Percentiles rank a stretch among this genome's conserved stretches.
Evolutionary conservation across 345 rosid genomes (phyloP).

Genomic region (Corchorus capsularis): DNA sequence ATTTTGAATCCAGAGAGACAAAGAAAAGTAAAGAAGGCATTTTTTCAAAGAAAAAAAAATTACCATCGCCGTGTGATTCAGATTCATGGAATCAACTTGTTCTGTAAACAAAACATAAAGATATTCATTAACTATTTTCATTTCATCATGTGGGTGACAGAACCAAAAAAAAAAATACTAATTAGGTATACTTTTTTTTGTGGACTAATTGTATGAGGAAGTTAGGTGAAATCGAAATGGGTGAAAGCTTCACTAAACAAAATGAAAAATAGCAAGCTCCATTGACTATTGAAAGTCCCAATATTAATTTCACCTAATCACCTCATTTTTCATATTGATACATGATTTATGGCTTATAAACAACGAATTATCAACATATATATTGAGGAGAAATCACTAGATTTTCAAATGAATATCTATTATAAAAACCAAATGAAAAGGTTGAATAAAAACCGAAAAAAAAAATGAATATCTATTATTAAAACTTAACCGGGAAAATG

Average conservation of each 20-base stretch:
- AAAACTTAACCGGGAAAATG: too few species aligned
- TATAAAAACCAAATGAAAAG: too few species aligned
- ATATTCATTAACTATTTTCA: too few species aligned
- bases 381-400: too few species aligned
- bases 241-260: not conserved
- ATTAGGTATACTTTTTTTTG: not conserved
- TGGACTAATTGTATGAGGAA: not conserved
- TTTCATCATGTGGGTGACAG: not conserved
- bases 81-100: constrained; percentile 1
- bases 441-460: too few species aligned
- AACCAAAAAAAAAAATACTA: not conserved
- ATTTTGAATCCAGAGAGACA: not conserved
- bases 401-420: too few species aligned
- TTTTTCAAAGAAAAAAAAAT: not conserved
- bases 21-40: not conserved
- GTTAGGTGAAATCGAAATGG: too few species aligned
- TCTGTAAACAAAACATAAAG: not conserved
- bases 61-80: not conserved
- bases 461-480: too few species aligned
- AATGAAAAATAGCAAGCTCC: too few species aligned
- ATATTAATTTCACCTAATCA: not conserved
- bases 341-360: not conserved
- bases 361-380: not conserved
- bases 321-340: not conserved
- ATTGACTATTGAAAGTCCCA: not conserved